A percentile compares a stretch with the other conserved stretches of the same genome.
Conservation (phyloP, 2,329 filamentous ascomycete species). For the Apiospora pterosperma region DNA sequence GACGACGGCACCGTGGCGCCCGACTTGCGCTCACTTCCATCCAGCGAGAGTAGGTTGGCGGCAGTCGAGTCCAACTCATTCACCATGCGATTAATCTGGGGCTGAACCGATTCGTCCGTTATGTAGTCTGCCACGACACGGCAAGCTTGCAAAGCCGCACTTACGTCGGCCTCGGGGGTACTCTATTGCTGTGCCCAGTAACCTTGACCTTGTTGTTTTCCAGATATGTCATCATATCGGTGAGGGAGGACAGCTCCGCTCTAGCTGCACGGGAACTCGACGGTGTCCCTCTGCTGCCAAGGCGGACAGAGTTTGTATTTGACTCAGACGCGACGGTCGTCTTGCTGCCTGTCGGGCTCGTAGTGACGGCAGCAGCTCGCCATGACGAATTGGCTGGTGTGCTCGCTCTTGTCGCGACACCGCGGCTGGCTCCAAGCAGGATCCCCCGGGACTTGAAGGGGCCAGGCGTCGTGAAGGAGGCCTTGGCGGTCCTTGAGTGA, state of each 20-base stretch:
- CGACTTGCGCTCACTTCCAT: constrained; percentile 14
- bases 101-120: constrained; percentile 25
- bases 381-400: constrained; percentile 3
- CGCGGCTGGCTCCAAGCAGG: neutral
- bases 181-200: constrained; percentile 13
- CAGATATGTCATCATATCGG: constrained; percentile 24
- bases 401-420: constrained; percentile 1
- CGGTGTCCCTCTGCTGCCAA: neutral
- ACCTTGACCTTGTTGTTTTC: constrained; percentile 21
- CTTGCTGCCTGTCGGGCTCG: neutral
- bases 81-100: constrained; percentile 25
- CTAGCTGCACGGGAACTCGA: neutral
- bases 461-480: constrained; percentile 27
- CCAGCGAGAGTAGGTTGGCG: constrained; percentile 32
- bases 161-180: constrained; percentile 26
- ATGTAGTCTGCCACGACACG: constrained; percentile 24
- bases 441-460: constrained; percentile 14
- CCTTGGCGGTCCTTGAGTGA: constrained; percentile 15
- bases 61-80: constrained; percentile 32
- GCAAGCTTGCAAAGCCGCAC: constrained; percentile 24
- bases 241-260: constrained; percentile 20
- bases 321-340: neutral
- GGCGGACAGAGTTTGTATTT: neutral
- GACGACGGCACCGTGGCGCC: constrained; percentile 13
- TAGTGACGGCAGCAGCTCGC: constrained; percentile 1